Percentiles rank a stretch among this genome's conserved stretches.
Conservation (phyloP, 2,329 filamentous ascomycete genomes). For the Colletotrichum navitas region DNA sequence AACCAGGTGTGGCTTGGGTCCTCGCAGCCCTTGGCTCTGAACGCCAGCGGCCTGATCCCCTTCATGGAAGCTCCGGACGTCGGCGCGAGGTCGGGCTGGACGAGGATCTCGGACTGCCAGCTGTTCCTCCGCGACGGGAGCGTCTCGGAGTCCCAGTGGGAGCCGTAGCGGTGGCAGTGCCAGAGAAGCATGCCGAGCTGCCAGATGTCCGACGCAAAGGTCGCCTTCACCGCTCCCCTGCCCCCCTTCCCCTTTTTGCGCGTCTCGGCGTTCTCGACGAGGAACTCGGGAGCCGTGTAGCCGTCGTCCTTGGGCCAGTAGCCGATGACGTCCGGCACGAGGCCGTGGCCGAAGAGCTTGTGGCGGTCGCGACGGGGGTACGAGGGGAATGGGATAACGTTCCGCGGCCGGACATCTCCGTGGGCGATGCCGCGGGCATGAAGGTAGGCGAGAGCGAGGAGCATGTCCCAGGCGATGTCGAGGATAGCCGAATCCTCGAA, state of each 20-base stretch:
- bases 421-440: constrained; percentile 28
- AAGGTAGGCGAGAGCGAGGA: constrained; percentile 23
- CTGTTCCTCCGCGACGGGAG: not conserved
- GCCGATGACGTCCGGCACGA: constrained; percentile 18
- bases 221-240: not conserved
- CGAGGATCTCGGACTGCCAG: constrained; percentile 1
- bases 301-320: not conserved
- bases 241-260: not conserved
- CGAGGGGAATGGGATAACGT: constrained; percentile 4
- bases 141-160: not conserved
- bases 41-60: not conserved
- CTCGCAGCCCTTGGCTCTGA: not conserved
- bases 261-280: not conserved
- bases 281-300: constrained; percentile 28
- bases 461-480: constrained; percentile 23
- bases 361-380: not conserved
- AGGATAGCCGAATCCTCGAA: constrained; percentile 16
- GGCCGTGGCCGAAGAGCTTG: constrained; percentile 35
- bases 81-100: not conserved
- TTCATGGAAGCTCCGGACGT: not conserved
- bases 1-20: not conserved
- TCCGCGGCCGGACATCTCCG: constrained; percentile 17
- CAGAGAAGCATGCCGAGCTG: constrained; percentile 26
- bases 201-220: constrained; percentile 20
- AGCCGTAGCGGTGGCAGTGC: constrained; percentile 22